These are phyloP conservation scores for Populus deltoides DNA, from an alignment of 345 rosid genomes.

Conservation along the genomic window DNA sequence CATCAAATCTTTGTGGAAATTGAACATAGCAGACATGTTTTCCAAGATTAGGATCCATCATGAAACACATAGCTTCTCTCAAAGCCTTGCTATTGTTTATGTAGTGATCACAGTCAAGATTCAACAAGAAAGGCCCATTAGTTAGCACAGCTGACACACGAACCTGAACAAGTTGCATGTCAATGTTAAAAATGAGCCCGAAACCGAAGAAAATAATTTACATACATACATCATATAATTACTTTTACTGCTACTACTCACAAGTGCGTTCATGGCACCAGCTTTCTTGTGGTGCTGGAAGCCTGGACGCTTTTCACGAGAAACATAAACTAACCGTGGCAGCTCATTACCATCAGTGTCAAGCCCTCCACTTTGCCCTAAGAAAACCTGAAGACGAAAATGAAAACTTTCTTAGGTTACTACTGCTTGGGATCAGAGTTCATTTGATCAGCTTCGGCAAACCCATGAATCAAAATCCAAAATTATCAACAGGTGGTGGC, in stretches of 20 bases:
- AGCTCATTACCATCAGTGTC: conserved; percentile 93
- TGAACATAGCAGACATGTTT: conserved; percentile 92
- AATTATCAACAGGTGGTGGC: not conserved
- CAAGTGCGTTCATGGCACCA: conserved; percentile 95
- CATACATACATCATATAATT: not conserved
- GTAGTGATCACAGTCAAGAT: conserved; percentile 98
- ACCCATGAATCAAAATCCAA: not conserved
- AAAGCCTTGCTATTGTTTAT: conserved; percentile 90
- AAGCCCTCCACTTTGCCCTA: conserved; percentile 93
- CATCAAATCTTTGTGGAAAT: conserved; percentile 95
- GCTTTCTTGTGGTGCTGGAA: conserved; percentile 98
- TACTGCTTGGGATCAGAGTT: not conserved
- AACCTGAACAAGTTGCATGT: conserved; percentile 47
- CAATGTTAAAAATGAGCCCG: conserved; percentile 9
- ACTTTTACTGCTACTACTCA: conserved; percentile 30
- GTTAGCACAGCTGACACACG: conserved; percentile 95
- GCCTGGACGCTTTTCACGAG: conserved; percentile 96
- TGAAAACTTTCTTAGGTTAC: not conserved
- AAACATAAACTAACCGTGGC: conserved; percentile 88
- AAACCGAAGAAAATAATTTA: conserved; percentile 1
- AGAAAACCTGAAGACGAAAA: conserved; percentile 65
- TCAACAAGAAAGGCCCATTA: conserved; percentile 90
- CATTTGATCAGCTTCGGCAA: not conserved
- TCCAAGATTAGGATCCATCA: conserved; percentile 95
- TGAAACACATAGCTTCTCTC: conserved; percentile 91